Evolutionary conservation across 2,329 filamentous ascomycete genomes (phyloP).

Genomic region (Ilyonectria robusta): DNA sequence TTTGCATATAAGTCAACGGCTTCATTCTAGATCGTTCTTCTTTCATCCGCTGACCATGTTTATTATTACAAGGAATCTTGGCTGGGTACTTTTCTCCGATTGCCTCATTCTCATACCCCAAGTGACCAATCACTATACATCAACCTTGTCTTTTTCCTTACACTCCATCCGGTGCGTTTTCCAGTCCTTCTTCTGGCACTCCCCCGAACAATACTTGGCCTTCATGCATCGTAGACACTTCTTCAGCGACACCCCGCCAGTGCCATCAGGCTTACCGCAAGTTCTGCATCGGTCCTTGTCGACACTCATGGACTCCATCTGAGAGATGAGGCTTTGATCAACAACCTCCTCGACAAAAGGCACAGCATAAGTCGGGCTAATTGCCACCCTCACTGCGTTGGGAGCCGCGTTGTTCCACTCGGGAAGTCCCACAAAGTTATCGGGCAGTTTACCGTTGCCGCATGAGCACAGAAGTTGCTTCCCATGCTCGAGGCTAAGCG

Average conservation of each 20-base stretch:
- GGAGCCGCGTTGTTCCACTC: slow-evolving; percentile 59
- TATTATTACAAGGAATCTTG: not conserved
- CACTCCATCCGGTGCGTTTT: slow-evolving; percentile 64
- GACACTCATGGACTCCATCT: slow-evolving; percentile 16
- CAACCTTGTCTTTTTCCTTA: slow-evolving; percentile 31
- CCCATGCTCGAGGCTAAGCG: slow-evolving; percentile 55
- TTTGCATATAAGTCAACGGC: too few relatives aligned
- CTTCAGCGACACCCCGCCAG: slow-evolving; percentile 53
- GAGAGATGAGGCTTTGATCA: slow-evolving; percentile 43
- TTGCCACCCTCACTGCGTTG: slow-evolving; percentile 68
- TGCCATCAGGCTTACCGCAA: slow-evolving; percentile 53
- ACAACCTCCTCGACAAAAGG: slow-evolving; percentile 59
- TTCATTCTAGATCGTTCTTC: slow-evolving; percentile 14
- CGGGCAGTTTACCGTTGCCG: slow-evolving; percentile 59
- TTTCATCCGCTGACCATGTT: not conserved
- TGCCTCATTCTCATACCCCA: not conserved
- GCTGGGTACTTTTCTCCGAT: not conserved
- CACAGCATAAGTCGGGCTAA: slow-evolving; percentile 68
- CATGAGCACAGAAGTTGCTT: slow-evolving; percentile 61
- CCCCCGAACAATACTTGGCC: slow-evolving; percentile 64
- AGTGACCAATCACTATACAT: not conserved
- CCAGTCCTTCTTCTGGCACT: slow-evolving; percentile 70
- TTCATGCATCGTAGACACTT: slow-evolving; percentile 61
- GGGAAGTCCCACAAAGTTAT: slow-evolving; percentile 56
- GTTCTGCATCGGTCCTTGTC: slow-evolving; percentile 51